Base-by-base conservation (phyloP, 2,329 filamentous ascomycete genomes). In the Xylariaceae sp. region DNA sequence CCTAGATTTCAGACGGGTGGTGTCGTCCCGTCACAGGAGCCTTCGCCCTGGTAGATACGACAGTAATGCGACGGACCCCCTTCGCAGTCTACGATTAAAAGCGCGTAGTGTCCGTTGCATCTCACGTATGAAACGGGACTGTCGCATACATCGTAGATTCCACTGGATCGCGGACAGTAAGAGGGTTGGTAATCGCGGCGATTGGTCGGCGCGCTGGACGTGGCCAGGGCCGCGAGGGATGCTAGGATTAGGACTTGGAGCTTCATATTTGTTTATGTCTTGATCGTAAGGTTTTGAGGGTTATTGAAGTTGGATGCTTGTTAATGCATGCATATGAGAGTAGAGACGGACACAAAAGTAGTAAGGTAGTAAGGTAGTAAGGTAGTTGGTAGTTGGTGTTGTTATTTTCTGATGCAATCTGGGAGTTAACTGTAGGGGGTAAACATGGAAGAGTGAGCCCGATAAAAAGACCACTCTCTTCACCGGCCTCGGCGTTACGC, bases 131-230 rank as follows among this genome's bases (percentile, higher is more conserved):
- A 60, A 47, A 53, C 19, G 2, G 40, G 9, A 4, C 52, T 53
- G 35, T 60, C 57, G 47, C 57, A 60, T 31, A 55, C 42, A 34
- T 60, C 57, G 47, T 60, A 60, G 51, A 45, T n/a, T 2, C 57
- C 57, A 1, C 11, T 6, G 19, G 37, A 3, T 9, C 26, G 43
- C 3, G 1, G 19, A 40, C 57, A 59, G 27, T 55, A 26, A n/a
- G 2, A 6, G 34, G 54, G 54, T n/a, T 49, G 34, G n/a, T 30
- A 4, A 2, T 7, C 26, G 32, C 27, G 19, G 35, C 11, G 26
- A 2, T n/a, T 9, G 9, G 37, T 41, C 12, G 46, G 27, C n/a
- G 34, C 12, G 26, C 29, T 32, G 1, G 50, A 39, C 30, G 29
- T 41, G 35, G 37, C 39, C 0, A 53, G 39, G 32, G 35, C 29